A percentile compares a stretch with the other conserved stretches of the same genome.
These are phyloP conservation scores for Myriosclerotinia curreyana DNA, from an alignment of 2,329 filamentous ascomycete genomes.

Conservation along the genomic window DNA sequence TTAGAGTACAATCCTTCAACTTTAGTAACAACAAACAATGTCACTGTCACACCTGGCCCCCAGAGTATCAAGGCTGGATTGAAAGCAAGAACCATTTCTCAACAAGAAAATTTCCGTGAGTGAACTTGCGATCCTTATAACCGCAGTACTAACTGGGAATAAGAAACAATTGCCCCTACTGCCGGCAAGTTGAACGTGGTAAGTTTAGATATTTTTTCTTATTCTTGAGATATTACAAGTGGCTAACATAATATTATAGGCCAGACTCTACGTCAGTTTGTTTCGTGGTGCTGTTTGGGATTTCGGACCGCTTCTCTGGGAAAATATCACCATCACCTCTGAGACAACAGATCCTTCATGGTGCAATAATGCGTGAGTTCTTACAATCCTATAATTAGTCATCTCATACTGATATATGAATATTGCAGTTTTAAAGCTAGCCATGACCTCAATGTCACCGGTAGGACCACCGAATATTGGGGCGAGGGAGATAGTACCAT, in stretches of 20 bases:
- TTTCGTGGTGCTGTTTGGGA: conserved; percentile 23
- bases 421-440: neutral
- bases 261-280: conserved; percentile 17
- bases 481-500: neutral
- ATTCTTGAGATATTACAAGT: neutral
- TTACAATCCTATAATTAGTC: too few species aligned
- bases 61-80: neutral
- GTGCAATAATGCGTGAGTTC: neutral
- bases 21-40: neutral
- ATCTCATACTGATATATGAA: neutral
- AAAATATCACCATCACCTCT: conserved; percentile 10
- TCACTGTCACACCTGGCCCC: neutral
- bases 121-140: neutral
- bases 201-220: neutral
- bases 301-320: conserved; percentile 28
- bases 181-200: conserved; percentile 4
- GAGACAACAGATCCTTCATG: conserved; percentile 1
- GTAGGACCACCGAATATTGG: neutral
- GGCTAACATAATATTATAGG: conserved; percentile 12
- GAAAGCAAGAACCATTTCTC: neutral
- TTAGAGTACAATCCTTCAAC: neutral
- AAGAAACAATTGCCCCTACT: neutral
- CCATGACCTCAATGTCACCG: neutral
- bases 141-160: neutral
- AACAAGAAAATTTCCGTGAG: neutral